These are phyloP conservation scores for Fagopyrum tataricum DNA, from an alignment of 148 eudicot genomes.

Conservation along the genomic window DNA sequence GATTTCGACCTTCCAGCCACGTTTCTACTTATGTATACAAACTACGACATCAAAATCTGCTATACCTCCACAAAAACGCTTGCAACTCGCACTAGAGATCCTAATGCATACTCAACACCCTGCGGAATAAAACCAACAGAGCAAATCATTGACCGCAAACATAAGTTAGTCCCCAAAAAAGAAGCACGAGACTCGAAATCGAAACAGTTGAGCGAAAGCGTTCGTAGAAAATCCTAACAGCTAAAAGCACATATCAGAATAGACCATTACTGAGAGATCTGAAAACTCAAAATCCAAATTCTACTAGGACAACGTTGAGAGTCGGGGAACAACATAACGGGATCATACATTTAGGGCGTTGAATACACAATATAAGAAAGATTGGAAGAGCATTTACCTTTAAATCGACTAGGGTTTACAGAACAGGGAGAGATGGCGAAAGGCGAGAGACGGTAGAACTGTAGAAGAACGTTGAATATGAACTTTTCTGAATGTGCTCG, in stretches of 20 bases:
- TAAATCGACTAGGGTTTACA: conserved; percentile 6
- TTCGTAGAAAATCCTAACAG: background rate
- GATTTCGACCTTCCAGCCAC: conserved; percentile 2
- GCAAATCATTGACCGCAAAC: background rate
- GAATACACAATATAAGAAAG: background rate
- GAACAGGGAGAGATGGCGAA: background rate
- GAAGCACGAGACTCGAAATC: background rate
- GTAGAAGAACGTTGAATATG: background rate
- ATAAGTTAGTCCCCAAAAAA: background rate
- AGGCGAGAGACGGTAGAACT: background rate
- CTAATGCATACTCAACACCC: background rate
- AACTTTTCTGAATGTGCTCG: background rate
- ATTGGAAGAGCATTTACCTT: conserved; percentile 1
- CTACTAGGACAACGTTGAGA: background rate
- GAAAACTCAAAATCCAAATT: background rate
- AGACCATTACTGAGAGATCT: conserved; percentile 7
- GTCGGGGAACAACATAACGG: background rate
- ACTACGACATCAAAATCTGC: background rate
- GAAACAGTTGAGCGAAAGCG: background rate
- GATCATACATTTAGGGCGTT: background rate
- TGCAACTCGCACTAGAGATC: background rate
- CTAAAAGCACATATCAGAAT: conserved; percentile 5
- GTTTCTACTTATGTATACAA: too few relatives aligned
- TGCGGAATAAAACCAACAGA: conserved; percentile 7
- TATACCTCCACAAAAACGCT: background rate